A percentile compares a stretch with the other conserved stretches of the same genome.
These are phyloP conservation scores for Lentinus tigrinus DNA, from an alignment of 768 basidiomycete genomes.

Conservation along the genomic window DNA sequence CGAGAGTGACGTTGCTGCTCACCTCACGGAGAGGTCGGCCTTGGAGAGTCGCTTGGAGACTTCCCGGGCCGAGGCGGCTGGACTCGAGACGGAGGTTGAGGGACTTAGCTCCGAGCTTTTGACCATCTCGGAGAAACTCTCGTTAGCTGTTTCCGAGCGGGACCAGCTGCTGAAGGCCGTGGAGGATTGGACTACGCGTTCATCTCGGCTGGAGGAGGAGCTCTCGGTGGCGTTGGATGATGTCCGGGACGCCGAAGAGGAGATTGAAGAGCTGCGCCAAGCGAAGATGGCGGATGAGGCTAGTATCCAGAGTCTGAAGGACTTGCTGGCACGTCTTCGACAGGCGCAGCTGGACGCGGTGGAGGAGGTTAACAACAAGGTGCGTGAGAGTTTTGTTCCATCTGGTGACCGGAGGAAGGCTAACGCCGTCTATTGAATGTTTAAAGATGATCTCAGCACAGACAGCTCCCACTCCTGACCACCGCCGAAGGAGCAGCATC, in stretches of 20 bases:
- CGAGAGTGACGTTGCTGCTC: constrained; percentile 1
- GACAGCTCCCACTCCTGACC: constrained; percentile 26
- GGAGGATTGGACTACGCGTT: neutral
- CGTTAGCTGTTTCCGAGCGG: neutral
- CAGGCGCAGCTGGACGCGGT: constrained; percentile 36
- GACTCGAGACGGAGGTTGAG: neutral
- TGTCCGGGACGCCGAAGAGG: constrained; percentile 31
- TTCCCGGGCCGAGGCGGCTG: neutral
- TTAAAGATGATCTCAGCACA: constrained; percentile 30
- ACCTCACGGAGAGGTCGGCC: constrained; percentile 7
- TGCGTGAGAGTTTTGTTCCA: constrained; percentile 23
- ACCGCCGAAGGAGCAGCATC: constrained; percentile 15
- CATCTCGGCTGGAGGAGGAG: neutral
- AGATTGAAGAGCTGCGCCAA: constrained; percentile 29
- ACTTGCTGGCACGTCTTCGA: constrained; percentile 30
- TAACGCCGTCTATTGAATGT: neutral
- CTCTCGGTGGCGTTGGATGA: constrained; percentile 8
- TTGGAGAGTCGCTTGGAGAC: constrained; percentile 8
- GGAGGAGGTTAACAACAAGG: constrained; percentile 37
- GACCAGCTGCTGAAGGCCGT: neutral
- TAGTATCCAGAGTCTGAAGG: constrained; percentile 36
- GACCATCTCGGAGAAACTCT: neutral
- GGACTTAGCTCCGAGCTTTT: neutral
- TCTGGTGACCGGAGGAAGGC: neutral
- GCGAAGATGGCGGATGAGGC: constrained; percentile 36